Evolutionary conservation across 441 rosid species (phyloP).

Genomic region (Bruguiera hainesii): DNA sequence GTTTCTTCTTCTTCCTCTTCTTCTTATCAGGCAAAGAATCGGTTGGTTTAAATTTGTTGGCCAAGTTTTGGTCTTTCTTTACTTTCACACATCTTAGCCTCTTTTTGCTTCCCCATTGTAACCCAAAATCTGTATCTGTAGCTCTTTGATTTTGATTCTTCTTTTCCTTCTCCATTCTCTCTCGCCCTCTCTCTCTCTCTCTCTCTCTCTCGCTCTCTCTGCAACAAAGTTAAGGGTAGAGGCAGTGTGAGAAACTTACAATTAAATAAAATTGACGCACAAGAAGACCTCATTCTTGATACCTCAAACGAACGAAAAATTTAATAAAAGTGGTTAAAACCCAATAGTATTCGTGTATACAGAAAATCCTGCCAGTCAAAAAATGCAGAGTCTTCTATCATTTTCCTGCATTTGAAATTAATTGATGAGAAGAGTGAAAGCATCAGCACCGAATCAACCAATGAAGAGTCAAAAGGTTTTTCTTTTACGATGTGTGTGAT

Average conservation of each 20-base stretch:
- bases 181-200: conserved; percentile 12
- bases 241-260: not conserved
- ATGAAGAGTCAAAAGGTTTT: no score
- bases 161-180: conserved; percentile 57
- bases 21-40: conserved; percentile 34
- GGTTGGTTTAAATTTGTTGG: conserved; percentile 35
- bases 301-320: not conserved
- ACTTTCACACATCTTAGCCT: conserved; percentile 77
- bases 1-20: conserved; percentile 33
- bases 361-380: not conserved
- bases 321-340: not conserved
- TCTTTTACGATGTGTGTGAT: no score
- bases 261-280: not conserved
- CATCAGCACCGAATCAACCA: no score
- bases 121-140: conserved; percentile 66
- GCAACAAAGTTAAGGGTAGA: not conserved
- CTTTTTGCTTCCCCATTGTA: conserved; percentile 90
- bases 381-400: not conserved
- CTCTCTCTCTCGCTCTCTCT: conserved; percentile 13
- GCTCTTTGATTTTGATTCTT: conserved; percentile 44
- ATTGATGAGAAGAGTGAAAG: no score
- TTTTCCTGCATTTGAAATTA: no score
- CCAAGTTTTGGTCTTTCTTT: conserved; percentile 50
- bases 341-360: not conserved
- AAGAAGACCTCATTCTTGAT: not conserved